These are phyloP conservation scores for Trametes versicolor DNA, from an alignment of 1,284 basidiomycete genomes.

Conservation along the genomic window DNA sequence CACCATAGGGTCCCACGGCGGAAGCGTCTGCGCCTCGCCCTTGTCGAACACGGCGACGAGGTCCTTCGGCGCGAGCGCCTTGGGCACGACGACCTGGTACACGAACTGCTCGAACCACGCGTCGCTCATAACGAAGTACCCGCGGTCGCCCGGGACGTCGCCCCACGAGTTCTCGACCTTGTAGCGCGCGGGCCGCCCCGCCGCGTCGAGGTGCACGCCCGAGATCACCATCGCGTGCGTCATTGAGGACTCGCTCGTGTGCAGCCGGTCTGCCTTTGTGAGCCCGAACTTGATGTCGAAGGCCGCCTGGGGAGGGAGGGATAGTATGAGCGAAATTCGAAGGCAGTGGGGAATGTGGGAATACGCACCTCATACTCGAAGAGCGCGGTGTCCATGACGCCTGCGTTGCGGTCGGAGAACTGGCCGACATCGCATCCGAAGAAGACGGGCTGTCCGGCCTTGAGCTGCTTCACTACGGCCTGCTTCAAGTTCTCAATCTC, in stretches of 20 bases:
- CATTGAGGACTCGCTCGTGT: constrained; percentile 87
- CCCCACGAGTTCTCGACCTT: constrained; percentile 98
- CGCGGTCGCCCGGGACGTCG: constrained; percentile 81
- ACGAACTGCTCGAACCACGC: constrained; percentile 94
- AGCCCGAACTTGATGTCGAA: constrained; percentile 67
- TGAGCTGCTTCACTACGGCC: constrained; percentile 85
- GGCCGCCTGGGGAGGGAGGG: constrained; percentile 48
- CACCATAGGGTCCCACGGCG: constrained; percentile 94
- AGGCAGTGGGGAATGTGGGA: background rate
- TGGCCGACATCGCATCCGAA: constrained; percentile 94
- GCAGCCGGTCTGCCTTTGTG: constrained; percentile 87
- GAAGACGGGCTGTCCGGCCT: constrained; percentile 92
- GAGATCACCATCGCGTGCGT: constrained; percentile 96
- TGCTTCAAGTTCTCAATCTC: constrained; percentile 84
- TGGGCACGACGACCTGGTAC: constrained; percentile 90
- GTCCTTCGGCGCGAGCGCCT: constrained; percentile 79
- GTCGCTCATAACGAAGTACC: constrained; percentile 93
- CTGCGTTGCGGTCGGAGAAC: constrained; percentile 73
- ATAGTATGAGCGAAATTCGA: background rate
- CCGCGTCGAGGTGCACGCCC: constrained; percentile 85
- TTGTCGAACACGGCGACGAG: constrained; percentile 84
- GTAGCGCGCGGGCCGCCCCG: constrained; percentile 85
- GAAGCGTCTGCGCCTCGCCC: constrained; percentile 70
- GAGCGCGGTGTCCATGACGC: constrained; percentile 89
- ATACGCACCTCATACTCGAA: constrained; percentile 80